Conservation (phyloP, 169 alveolate genomes). For the Cryptosporidium felis region DNA sequence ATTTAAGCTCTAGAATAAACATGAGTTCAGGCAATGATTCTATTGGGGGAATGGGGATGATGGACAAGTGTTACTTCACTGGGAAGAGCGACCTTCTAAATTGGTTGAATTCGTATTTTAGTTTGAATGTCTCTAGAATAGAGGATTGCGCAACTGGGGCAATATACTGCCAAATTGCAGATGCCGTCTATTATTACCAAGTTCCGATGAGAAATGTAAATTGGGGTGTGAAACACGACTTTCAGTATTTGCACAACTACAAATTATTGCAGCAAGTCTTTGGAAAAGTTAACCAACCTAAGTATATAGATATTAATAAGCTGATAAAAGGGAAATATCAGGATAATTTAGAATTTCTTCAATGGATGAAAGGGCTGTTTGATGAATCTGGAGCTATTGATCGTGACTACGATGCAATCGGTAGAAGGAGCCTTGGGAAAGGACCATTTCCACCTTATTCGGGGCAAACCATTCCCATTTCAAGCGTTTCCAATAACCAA, state of each 20-base stretch:
- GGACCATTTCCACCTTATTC: constrained; percentile 68
- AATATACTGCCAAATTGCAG: constrained; percentile 92
- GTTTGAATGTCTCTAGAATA: constrained; percentile 86
- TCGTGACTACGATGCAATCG: constrained; percentile 83
- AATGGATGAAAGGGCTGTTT: constrained; percentile 96
- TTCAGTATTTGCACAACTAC: constrained; percentile 93
- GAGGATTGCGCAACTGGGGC: constrained; percentile 97
- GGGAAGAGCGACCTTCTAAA: constrained; percentile 88
- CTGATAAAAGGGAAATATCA: constrained; percentile 92
- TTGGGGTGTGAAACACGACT: constrained; percentile 95
- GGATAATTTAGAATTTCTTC: constrained; percentile 95
- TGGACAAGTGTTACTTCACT: constrained; percentile 90
- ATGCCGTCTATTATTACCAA: constrained; percentile 86
- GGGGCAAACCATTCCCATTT: constrained; percentile 39
- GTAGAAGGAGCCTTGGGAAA: constrained; percentile 77
- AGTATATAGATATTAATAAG: constrained; percentile 91
- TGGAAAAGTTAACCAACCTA: constrained; percentile 86
- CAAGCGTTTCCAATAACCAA: constrained; percentile 72
- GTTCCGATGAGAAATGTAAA: constrained; percentile 88
- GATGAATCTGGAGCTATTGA: constrained; percentile 84
- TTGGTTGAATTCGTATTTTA: constrained; percentile 88
- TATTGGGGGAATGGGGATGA: constrained; percentile 78
- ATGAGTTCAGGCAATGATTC: constrained; percentile 57
- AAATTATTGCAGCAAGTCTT: constrained; percentile 94
- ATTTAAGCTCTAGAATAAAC: background rate